phyloP scores from a whole-genome alignment of 345 rosid genomes.

The Kandelia obovata region DNA sequence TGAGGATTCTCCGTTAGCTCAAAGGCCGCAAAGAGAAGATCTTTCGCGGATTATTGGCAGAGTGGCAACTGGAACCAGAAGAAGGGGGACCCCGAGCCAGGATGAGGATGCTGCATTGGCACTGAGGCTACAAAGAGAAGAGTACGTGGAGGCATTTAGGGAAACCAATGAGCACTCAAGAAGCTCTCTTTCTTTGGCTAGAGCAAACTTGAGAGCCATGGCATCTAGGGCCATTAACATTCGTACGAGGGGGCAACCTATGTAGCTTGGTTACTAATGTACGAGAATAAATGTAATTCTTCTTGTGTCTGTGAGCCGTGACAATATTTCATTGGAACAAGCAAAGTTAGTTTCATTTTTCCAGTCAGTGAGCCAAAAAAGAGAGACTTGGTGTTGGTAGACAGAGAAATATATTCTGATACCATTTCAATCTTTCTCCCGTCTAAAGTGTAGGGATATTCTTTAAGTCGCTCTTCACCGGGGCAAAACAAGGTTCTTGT shows the following conservation, averaged over 20 bases:
- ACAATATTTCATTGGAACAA: too few species aligned
- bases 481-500: too few species aligned
- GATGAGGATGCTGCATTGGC: conserved; percentile 78
- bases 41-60: conserved; percentile 24
- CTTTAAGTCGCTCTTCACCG: too few species aligned
- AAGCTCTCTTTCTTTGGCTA: conserved; percentile 46
- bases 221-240: conserved; percentile 71
- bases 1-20: conserved; percentile 8
- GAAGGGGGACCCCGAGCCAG: conserved; percentile 36
- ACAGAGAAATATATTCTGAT: too few species aligned
- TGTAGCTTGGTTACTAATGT: not conserved
- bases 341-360: too few species aligned
- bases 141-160: conserved; percentile 62
- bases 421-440: too few species aligned
- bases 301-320: too few species aligned
- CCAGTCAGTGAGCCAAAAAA: too few species aligned
- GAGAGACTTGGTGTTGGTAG: too few species aligned
- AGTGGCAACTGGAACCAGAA: conserved; percentile 29
- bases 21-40: conserved; percentile 10
- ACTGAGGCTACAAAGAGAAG: conserved; percentile 77
- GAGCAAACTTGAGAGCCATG: conserved; percentile 87
- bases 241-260: conserved; percentile 34
- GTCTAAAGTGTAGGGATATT: too few species aligned
- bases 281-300: too few species aligned
- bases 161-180: conserved; percentile 26